A percentile compares a stretch with the other conserved stretches of the same genome.
These are phyloP conservation scores for Arthroderma sp. DNA, from an alignment of 2,329 filamentous ascomycete genomes.

Conservation along the genomic window DNA sequence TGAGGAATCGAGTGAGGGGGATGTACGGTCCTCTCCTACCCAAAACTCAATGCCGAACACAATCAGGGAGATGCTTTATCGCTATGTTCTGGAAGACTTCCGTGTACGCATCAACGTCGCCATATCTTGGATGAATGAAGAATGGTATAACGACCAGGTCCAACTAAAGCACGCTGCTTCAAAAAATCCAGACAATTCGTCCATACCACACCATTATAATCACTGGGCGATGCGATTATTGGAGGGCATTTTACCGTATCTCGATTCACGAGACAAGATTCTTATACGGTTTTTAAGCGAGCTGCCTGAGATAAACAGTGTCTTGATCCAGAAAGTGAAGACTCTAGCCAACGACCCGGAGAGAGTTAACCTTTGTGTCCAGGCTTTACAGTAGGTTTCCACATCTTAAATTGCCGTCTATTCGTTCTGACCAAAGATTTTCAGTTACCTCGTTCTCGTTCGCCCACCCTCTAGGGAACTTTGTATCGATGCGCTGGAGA, in stretches of 20 bases:
- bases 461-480: slow-evolving; percentile 46
- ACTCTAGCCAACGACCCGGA: slow-evolving; percentile 52
- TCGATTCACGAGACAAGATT: slow-evolving; percentile 83
- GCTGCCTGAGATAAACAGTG: slow-evolving; percentile 62
- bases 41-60: slow-evolving; percentile 39
- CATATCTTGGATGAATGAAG: slow-evolving; percentile 88
- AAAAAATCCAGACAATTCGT: slow-evolving; percentile 34
- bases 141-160: slow-evolving; percentile 87
- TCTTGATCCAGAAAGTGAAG: slow-evolving; percentile 59
- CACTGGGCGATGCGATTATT: slow-evolving; percentile 69
- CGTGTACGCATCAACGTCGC: slow-evolving; percentile 77
- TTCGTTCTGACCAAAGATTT: background rate
- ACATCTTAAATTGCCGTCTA: slow-evolving; percentile 8
- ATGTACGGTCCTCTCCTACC: slow-evolving; percentile 17
- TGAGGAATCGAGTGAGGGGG: slow-evolving; percentile 13
- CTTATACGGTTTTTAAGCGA: slow-evolving; percentile 85
- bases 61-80: slow-evolving; percentile 69
- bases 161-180: slow-evolving; percentile 33
- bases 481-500: slow-evolving; percentile 44
- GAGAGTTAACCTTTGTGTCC: slow-evolving; percentile 45
- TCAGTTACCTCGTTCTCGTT: slow-evolving; percentile 43
- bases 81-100: slow-evolving; percentile 85
- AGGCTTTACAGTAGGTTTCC: slow-evolving; percentile 40
- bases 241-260: slow-evolving; percentile 76
- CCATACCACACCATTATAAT: slow-evolving; percentile 51